These are phyloP conservation scores for Cordyceps cateniannulata DNA, from an alignment of 2,329 filamentous ascomycete genomes.

Conservation along the genomic window DNA sequence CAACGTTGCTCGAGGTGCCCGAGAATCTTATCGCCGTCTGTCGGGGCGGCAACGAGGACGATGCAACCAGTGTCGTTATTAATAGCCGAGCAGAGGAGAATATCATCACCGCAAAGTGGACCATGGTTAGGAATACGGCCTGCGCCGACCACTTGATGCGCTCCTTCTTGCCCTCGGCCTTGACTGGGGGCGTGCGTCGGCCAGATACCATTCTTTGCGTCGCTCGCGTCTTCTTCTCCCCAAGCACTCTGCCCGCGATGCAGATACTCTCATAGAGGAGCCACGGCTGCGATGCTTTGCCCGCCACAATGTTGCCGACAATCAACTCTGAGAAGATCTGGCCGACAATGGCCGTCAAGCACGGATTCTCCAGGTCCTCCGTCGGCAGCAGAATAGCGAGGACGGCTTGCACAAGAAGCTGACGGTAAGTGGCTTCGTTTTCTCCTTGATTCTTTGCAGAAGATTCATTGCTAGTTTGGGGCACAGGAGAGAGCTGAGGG, in stretches of 20 bases:
- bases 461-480: conserved; percentile 44
- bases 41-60: conserved; percentile 59
- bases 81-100: conserved; percentile 61
- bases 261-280: conserved; percentile 79
- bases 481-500: conserved; percentile 73
- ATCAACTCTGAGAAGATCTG: conserved; percentile 90
- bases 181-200: background rate
- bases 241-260: conserved; percentile 51
- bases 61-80: conserved; percentile 56
- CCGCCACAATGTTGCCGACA: conserved; percentile 72
- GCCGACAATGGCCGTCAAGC: conserved; percentile 72
- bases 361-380: conserved; percentile 85
- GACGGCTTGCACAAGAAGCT: conserved; percentile 76
- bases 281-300: conserved; percentile 80
- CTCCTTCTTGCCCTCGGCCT: conserved; percentile 10
- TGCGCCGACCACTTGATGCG: conserved; percentile 33
- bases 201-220: conserved; percentile 15
- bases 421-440: conserved; percentile 79
- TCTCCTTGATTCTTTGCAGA: conserved; percentile 56
- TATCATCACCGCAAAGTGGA: conserved; percentile 49
- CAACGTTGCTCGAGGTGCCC: conserved; percentile 17
- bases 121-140: conserved; percentile 46
- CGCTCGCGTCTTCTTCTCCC: conserved; percentile 23
- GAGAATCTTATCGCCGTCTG: conserved; percentile 6
- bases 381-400: conserved; percentile 82